Evolutionary conservation across 495 filamentous ascomycete species (phyloP).

Genomic region (Wilcoxina mikolae): DNA sequence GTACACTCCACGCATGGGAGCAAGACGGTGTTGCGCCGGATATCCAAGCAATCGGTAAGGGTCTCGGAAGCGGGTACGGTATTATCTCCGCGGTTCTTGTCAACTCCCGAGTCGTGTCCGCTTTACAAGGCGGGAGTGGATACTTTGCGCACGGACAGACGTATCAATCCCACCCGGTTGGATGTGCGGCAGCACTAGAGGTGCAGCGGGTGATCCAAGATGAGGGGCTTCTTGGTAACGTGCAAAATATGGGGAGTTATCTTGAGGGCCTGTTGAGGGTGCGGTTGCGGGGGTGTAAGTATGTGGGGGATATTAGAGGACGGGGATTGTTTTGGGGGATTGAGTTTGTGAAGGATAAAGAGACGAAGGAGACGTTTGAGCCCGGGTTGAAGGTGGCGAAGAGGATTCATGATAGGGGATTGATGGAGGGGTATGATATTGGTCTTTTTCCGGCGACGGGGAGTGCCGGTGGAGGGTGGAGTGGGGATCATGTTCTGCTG

Average conservation of each 20-base stretch:
- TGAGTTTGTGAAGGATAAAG: slow-evolving; percentile 42
- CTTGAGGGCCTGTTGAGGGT: slow-evolving; percentile 35
- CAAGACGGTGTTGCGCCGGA: slow-evolving; percentile 42
- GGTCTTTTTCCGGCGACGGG: slow-evolving; percentile 59
- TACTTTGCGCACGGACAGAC: slow-evolving; percentile 46
- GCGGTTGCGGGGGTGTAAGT: slow-evolving; percentile 35
- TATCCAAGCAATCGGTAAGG: slow-evolving; percentile 53
- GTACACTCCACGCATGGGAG: slow-evolving; percentile 54
- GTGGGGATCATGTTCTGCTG: slow-evolving; percentile 63
- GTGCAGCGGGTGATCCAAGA: slow-evolving; percentile 45
- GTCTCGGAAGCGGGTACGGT: slow-evolving; percentile 44
- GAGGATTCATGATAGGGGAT: slow-evolving; percentile 40
- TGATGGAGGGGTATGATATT: slow-evolving; percentile 42
- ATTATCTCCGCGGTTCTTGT: slow-evolving; percentile 42
- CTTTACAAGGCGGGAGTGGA: slow-evolving; percentile 35
- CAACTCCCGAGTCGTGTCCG: slow-evolving; percentile 38
- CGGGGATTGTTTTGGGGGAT: slow-evolving; percentile 49
- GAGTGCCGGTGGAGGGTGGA: slow-evolving; percentile 50
- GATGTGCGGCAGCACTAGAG: slow-evolving; percentile 45
- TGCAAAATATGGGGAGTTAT: slow-evolving; percentile 36
- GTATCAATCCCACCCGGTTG: slow-evolving; percentile 46
- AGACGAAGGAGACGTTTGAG: slow-evolving; percentile 36
- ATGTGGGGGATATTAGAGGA: slow-evolving; percentile 53
- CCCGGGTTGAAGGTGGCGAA: slow-evolving; percentile 32
- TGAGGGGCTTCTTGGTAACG: slow-evolving; percentile 41